A percentile compares a stretch with the other conserved stretches of the same genome.
Evolutionary conservation across 176 grass and related monocot genomes (phyloP).

Genomic region (Ananas comosus): DNA sequence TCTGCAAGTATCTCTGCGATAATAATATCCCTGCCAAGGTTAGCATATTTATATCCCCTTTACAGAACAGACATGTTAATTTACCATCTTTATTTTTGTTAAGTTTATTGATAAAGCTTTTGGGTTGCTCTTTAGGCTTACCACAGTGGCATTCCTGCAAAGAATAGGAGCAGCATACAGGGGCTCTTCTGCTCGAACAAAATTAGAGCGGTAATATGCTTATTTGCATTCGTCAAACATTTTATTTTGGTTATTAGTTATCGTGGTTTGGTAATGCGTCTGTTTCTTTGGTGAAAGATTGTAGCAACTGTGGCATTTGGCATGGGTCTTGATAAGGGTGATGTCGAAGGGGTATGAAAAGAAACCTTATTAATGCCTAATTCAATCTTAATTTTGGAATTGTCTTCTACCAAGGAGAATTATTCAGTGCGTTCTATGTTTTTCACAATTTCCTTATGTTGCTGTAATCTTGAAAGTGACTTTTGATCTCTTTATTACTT

Average conservation of each 20-base stretch:
- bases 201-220: conserved; percentile 74
- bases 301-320: conserved; percentile 95
- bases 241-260: neutral
- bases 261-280: conserved; percentile 8
- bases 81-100: too few relatives aligned
- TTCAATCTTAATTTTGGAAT: neutral
- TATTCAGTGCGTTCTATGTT: conserved; percentile 1
- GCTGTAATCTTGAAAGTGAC: conserved; percentile 18
- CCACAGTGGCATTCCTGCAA: conserved; percentile 81
- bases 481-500: conserved; percentile 18
- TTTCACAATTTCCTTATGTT: conserved; percentile 4
- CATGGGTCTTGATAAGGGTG: conserved; percentile 98
- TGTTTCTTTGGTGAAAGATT: conserved; percentile 33
- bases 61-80: conserved; percentile 12
- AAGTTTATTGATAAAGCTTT: too few relatives aligned
- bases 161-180: conserved; percentile 62
- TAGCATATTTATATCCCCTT: conserved; percentile 21
- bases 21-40: conserved; percentile 78
- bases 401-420: conserved; percentile 6
- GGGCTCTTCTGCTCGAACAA: conserved; percentile 87
- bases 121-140: conserved; percentile 43
- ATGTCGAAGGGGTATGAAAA: conserved; percentile 79
- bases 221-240: conserved; percentile 11
- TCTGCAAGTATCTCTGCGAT: conserved; percentile 79
- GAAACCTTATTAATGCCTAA: neutral